Conservation (phyloP, 345 rosid genomes). For the Salix arbutifolia region DNA sequence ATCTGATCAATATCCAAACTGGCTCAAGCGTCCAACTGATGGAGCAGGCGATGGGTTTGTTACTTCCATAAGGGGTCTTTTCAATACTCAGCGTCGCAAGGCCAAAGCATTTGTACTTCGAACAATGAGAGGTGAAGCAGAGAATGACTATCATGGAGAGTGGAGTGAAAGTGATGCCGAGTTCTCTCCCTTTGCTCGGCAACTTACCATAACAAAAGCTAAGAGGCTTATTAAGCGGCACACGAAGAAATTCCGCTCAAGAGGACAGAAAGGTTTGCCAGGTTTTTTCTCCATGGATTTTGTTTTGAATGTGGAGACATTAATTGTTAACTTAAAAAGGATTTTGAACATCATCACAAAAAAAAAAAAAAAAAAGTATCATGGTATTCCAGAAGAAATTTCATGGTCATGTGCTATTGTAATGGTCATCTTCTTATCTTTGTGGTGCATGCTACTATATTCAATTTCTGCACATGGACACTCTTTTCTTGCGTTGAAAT, state of each 20-base stretch:
- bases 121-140: conserved; percentile 95
- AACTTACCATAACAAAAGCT: conserved; percentile 87
- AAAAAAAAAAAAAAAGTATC: no score
- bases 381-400: no score
- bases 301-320: not conserved
- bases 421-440: no score
- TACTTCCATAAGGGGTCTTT: conserved; percentile 82
- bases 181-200: conserved; percentile 79
- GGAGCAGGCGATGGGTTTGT: conserved; percentile 99
- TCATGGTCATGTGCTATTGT: no score
- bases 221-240: conserved; percentile 78
- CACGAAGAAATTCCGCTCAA: conserved; percentile 79
- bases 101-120: conserved; percentile 89
- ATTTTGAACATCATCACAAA: not conserved
- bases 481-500: no score
- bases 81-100: conserved; percentile 85
- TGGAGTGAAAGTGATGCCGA: conserved; percentile 95
- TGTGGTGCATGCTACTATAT: no score
- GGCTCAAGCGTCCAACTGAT: conserved; percentile 74
- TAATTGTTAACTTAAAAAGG: not conserved
- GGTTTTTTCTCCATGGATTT: not conserved
- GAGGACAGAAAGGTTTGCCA: conserved; percentile 67
- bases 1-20: conserved; percentile 66
- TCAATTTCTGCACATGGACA: no score
- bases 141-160: conserved; percentile 75